phyloP scores from a whole-genome alignment of 371 early-diverging fungal species.

The Saksenaea vasiformis region DNA sequence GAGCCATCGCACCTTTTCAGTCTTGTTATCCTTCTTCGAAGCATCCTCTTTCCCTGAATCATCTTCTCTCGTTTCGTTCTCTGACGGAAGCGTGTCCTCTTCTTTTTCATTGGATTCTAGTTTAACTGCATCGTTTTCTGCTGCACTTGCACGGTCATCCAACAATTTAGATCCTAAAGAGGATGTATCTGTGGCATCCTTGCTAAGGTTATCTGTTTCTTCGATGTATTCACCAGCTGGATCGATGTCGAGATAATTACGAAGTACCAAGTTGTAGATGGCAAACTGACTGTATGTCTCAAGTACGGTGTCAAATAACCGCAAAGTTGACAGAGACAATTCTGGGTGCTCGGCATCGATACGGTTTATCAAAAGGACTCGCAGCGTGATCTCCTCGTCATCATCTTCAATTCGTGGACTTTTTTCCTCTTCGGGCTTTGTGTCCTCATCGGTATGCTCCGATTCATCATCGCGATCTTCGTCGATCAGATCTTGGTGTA shows the following conservation, averaged over 20 bases:
- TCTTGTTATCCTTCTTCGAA: conserved; percentile 32
- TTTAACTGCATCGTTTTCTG: conserved; percentile 8
- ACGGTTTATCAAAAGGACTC: conserved; percentile 41
- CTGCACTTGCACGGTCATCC: conserved; percentile 30
- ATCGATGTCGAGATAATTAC: conserved; percentile 55
- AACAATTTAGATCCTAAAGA: conserved; percentile 40
- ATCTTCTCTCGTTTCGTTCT: conserved; percentile 7
- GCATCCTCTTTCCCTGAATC: conserved; percentile 6
- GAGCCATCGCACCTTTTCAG: conserved; percentile 51
- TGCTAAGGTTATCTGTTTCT: conserved; percentile 15
- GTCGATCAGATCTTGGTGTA: conserved; percentile 32
- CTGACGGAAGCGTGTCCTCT: conserved; percentile 14
- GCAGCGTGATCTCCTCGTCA: conserved; percentile 36
- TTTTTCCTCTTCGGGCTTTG: conserved; percentile 13
- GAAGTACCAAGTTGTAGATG: conserved; percentile 59
- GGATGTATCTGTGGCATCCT: conserved; percentile 37
- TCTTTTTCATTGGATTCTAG: conserved; percentile 7
- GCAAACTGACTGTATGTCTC: conserved; percentile 69
- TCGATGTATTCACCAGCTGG: conserved; percentile 48
- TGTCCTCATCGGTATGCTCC: conserved; percentile 12
- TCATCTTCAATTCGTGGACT: conserved; percentile 7
- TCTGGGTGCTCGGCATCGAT: conserved; percentile 49
- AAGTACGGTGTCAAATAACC: conserved; percentile 65
- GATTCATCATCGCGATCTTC: conserved; percentile 37
- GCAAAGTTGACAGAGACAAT: conserved; percentile 55